Evolutionary conservation across 306 rosid genomes (phyloP).

Genomic region (cucumber (Cucumis sativus)): Cucumber_9930_V3 NC_026660.2:11516501-11517000

Average conservation of each 20-base stretch:
- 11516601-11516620: neutral
- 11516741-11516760: slow-evolving; percentile 14
- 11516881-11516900: slow-evolving; percentile 75
- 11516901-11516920: slow-evolving; percentile 75
- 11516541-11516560: neutral
- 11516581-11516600: neutral
- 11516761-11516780: slow-evolving; percentile 7
- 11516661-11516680: slow-evolving; percentile 87
- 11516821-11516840: slow-evolving; percentile 10
- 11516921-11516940: slow-evolving; percentile 81
- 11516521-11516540: neutral
- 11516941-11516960: slow-evolving; percentile 80
- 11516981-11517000: neutral
- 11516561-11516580: neutral
- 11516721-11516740: slow-evolving; percentile 84
- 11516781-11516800: neutral
- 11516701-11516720: slow-evolving; percentile 90
- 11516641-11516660: slow-evolving; percentile 10
- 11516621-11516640: neutral
- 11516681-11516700: slow-evolving; percentile 64
- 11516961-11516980: slow-evolving; percentile 75
- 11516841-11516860: slow-evolving; percentile 75
- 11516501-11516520: no score
- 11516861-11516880: slow-evolving; percentile 67
- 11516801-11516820: neutral